Conservation (phyloP, 169 alveolate species). For the Perkinsus olseni region DNA sequence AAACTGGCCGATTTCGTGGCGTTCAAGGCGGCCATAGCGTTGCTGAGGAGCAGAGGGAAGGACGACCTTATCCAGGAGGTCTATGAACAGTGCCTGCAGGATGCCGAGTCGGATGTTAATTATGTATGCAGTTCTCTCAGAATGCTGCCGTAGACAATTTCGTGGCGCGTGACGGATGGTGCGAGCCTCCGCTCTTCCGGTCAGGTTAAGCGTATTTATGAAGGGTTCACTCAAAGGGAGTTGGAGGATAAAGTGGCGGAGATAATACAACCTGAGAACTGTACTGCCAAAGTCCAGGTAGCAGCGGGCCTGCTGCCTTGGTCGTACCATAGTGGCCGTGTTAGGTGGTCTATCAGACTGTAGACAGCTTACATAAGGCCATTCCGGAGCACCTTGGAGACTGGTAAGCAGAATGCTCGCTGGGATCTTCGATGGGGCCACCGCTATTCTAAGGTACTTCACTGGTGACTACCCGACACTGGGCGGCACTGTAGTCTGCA, state of each 20-base stretch:
- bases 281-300: not conserved
- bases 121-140: too few species aligned
- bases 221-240: slow-evolving; percentile 11
- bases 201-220: slow-evolving; percentile 21
- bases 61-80: not conserved
- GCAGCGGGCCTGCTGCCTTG: not conserved
- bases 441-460: not conserved
- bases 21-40: slow-evolving; percentile 34
- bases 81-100: not conserved
- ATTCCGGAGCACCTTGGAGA: slow-evolving; percentile 17
- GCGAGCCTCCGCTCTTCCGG: too few species aligned
- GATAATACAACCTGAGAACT: not conserved
- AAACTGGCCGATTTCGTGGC: slow-evolving; percentile 34
- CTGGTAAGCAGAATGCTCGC: not conserved
- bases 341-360: slow-evolving; percentile 19
- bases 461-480: slow-evolving; percentile 33
- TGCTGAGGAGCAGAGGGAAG: slow-evolving; percentile 17
- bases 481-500: slow-evolving; percentile 7
- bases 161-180: too few species aligned
- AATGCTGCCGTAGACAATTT: too few species aligned
- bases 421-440: not conserved
- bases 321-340: not conserved
- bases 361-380: slow-evolving; percentile 23
- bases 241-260: not conserved
- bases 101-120: not conserved